These are phyloP conservation scores for Colletotrichum chrysophilum DNA, from an alignment of 2,329 filamentous ascomycete species.

Conservation along the genomic window DNA sequence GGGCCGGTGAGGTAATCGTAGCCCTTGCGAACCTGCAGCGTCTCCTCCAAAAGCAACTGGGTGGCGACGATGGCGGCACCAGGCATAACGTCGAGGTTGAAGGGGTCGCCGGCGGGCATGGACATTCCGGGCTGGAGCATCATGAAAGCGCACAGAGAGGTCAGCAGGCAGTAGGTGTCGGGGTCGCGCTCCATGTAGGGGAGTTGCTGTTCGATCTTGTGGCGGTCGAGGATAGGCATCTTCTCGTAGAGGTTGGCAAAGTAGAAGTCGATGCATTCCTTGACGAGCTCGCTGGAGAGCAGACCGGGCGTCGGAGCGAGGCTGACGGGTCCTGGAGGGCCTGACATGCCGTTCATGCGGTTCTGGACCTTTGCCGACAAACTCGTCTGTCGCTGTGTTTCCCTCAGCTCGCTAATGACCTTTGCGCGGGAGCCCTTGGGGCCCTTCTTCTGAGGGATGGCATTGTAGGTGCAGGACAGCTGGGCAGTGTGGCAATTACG, in stretches of 20 bases:
- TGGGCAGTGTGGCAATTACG: constrained; percentile 72
- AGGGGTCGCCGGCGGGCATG: constrained; percentile 61
- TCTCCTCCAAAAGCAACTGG: constrained; percentile 71
- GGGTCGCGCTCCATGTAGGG: constrained; percentile 66
- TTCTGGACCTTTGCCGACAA: constrained; percentile 67
- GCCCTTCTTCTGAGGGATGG: constrained; percentile 77
- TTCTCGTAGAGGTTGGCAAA: constrained; percentile 70
- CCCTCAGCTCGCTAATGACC: constrained; percentile 75
- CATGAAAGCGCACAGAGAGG: constrained; percentile 70
- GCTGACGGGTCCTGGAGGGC: constrained; percentile 49
- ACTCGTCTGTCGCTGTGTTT: constrained; percentile 70
- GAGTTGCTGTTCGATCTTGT: constrained; percentile 61
- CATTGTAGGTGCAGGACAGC: constrained; percentile 75
- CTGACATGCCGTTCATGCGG: constrained; percentile 60
- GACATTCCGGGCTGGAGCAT: constrained; percentile 73
- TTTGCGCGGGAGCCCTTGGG: constrained; percentile 78
- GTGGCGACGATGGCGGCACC: constrained; percentile 68
- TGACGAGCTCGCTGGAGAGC: constrained; percentile 66
- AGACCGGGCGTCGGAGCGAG: constrained; percentile 64
- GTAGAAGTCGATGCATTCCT: constrained; percentile 72
- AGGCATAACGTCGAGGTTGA: constrained; percentile 60
- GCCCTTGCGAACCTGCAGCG: constrained; percentile 66
- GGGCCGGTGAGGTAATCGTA: constrained; percentile 61
- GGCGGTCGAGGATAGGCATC: constrained; percentile 66
- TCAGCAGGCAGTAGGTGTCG: constrained; percentile 69